These are phyloP conservation scores for Stephania japonica DNA, from an alignment of 164 flowering plant genomes.

Conservation along the genomic window DNA sequence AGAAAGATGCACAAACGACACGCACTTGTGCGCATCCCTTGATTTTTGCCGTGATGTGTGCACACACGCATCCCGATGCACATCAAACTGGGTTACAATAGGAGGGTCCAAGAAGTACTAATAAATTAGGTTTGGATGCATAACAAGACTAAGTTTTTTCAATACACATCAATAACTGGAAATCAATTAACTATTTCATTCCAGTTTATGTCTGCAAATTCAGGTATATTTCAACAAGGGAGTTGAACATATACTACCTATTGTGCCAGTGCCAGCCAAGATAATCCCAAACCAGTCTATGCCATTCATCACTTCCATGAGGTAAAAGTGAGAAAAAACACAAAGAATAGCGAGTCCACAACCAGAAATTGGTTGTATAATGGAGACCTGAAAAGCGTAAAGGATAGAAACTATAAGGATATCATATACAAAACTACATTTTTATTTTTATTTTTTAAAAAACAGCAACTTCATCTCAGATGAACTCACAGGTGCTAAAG, in stretches of 20 bases:
- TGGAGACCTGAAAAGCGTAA: slow-evolving; percentile 66
- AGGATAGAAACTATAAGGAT: slow-evolving; percentile 9
- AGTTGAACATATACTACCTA: slow-evolving; percentile 76
- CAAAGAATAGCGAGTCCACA: slow-evolving; percentile 97
- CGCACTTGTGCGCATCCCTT: too few relatives aligned
- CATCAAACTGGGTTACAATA: too few relatives aligned
- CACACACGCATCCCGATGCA: too few relatives aligned
- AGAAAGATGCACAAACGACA: too few relatives aligned
- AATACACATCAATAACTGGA: not conserved
- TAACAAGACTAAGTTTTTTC: not conserved
- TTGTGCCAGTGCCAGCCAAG: slow-evolving; percentile 92
- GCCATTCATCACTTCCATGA: slow-evolving; percentile 84
- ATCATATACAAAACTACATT: not conserved
- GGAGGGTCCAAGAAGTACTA: not conserved
- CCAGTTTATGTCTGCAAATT: not conserved
- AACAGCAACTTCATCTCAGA: not conserved
- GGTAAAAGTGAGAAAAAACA: slow-evolving; percentile 88
- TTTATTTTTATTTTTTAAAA: not conserved
- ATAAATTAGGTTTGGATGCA: not conserved
- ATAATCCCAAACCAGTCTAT: slow-evolving; percentile 90
- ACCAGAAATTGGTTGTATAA: slow-evolving; percentile 98
- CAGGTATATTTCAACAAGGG: slow-evolving; percentile 6
- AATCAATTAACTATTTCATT: not conserved
- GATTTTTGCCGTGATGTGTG: too few relatives aligned
- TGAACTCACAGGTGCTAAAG: slow-evolving; percentile 83